Conservation (phyloP, 1,139 yeast genomes). For the Suhomyces anneliseae region DNA sequence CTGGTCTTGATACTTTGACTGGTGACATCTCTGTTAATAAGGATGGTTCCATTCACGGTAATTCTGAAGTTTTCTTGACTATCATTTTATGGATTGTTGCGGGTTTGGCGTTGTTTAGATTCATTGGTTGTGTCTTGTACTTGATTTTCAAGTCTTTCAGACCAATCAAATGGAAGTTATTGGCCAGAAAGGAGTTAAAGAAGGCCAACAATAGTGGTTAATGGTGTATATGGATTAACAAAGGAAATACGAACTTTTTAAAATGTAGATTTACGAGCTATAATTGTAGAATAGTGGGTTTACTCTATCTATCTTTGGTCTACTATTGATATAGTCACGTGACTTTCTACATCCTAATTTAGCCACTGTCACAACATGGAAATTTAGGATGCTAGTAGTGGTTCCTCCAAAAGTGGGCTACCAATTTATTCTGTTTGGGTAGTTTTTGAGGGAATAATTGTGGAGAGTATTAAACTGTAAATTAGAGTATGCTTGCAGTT, state of each 20-base stretch:
- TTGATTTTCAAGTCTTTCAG: constrained; percentile 37
- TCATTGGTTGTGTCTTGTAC: constrained; percentile 41
- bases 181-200: constrained; percentile 21
- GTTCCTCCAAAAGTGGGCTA: no score
- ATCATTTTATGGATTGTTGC: constrained; percentile 53
- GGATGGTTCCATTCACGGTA: constrained; percentile 35
- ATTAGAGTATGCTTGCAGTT: no score
- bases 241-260: not conserved
- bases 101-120: constrained; percentile 45
- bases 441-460: no score
- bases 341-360: no score
- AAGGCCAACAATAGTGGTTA: constrained; percentile 14
- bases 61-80: constrained; percentile 43
- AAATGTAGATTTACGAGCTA: not conserved
- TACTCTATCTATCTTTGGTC: no score
- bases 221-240: not conserved
- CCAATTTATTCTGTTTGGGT: no score
- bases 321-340: no score
- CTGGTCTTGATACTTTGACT: constrained; percentile 37
- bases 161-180: constrained; percentile 44
- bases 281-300: no score
- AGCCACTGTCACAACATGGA: no score
- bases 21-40: constrained; percentile 18
- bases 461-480: no score
- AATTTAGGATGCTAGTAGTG: no score